Conservation (phyloP, 73 alveolate genomes). For the Effrenium voratum region DNA sequence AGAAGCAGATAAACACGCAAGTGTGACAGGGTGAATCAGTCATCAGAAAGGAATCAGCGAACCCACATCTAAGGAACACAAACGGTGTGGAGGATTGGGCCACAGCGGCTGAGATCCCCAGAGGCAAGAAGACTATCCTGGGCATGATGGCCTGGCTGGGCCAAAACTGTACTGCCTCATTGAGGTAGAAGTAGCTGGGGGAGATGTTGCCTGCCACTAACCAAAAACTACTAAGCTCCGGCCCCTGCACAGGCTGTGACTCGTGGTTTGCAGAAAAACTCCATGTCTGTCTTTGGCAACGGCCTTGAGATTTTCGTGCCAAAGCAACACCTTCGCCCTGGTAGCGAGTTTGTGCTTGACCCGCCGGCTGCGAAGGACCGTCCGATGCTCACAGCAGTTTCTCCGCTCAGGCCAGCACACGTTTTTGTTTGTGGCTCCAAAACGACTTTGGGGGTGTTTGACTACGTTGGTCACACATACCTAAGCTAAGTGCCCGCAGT, state of each 20-base stretch:
- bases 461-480: no score
- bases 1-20: no score
- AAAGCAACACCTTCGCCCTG: neutral
- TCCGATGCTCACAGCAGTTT: slow-evolving; percentile 23
- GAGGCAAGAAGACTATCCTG: neutral
- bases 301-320: slow-evolving; percentile 48
- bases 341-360: neutral
- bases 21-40: no score
- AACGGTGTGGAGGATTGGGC: no score
- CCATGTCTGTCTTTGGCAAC: neutral
- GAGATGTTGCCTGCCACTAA: no score
- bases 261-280: slow-evolving; percentile 21
- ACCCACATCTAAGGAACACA: no score
- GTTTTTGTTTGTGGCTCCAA: neutral
- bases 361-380: slow-evolving; percentile 36
- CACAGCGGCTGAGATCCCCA: neutral
- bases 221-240: no score
- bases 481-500: no score
- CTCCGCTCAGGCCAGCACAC: neutral
- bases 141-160: neutral
- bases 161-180: no score
- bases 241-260: slow-evolving; percentile 47
- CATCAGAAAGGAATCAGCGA: no score
- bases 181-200: no score
- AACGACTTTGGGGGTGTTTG: neutral